Evolutionary conservation across 768 basidiomycete species (phyloP).

Genomic region (Serendipita vermifera): DNA sequence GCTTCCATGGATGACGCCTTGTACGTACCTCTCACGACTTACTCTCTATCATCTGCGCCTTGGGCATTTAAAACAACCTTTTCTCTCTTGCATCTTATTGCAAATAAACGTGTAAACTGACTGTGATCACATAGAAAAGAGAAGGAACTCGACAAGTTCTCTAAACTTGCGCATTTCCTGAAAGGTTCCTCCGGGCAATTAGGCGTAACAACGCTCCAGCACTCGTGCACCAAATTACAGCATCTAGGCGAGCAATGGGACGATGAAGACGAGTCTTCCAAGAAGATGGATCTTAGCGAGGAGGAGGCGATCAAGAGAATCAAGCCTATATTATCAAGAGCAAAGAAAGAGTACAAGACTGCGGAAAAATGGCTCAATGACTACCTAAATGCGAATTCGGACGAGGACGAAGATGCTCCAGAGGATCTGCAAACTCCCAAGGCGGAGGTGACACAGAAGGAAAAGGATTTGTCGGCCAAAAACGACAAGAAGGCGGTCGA

Average conservation of each 20-base stretch:
- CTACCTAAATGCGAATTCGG: conserved; percentile 14
- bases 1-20: conserved; percentile 60
- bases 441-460: not conserved
- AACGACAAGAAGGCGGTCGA: no score
- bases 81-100: conserved; percentile 15
- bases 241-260: conserved; percentile 63
- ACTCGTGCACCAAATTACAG: conserved; percentile 83
- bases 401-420: not conserved
- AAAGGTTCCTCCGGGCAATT: conserved; percentile 95
- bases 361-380: conserved; percentile 58
- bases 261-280: conserved; percentile 29
- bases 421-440: not conserved
- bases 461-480: no score
- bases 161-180: conserved; percentile 79
- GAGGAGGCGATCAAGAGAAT: conserved; percentile 49
- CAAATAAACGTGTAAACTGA: not conserved
- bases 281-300: conserved; percentile 26
- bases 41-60: conserved; percentile 12
- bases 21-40: conserved; percentile 36
- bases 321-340: conserved; percentile 38
- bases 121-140: conserved; percentile 31
- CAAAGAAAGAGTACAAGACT: conserved; percentile 52
- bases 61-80: conserved; percentile 1
- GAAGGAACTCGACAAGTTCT: conserved; percentile 53
- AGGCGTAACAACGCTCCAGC: conserved; percentile 69